Percentiles rank a stretch among this genome's conserved stretches.
Evolutionary conservation across 768 basidiomycete genomes (phyloP).

Genomic region (Leccinum imitatum): DNA sequence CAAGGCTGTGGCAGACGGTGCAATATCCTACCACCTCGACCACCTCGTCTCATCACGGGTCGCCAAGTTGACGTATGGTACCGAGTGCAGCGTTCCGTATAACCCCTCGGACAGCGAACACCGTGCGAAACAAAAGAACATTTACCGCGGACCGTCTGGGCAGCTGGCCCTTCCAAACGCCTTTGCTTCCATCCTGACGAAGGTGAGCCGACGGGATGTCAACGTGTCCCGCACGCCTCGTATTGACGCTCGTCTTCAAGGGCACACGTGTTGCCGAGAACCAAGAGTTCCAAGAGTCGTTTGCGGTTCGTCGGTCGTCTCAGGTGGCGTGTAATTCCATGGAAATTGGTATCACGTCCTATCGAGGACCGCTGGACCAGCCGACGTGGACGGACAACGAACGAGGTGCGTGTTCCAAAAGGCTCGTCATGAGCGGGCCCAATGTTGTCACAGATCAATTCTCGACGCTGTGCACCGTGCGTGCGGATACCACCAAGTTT

Average conservation of each 20-base stretch:
- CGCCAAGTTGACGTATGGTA: constrained; percentile 49
- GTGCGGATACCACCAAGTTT: constrained; percentile 34
- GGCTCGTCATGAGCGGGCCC: neutral
- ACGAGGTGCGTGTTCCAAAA: constrained; percentile 21
- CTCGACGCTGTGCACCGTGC: constrained; percentile 36
- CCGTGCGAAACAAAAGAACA: constrained; percentile 30
- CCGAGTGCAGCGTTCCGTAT: constrained; percentile 37
- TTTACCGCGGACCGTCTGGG: constrained; percentile 39
- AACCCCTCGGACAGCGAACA: constrained; percentile 43
- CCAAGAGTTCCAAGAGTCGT: constrained; percentile 43
- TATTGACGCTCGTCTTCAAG: constrained; percentile 25
- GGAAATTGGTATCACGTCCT: constrained; percentile 29
- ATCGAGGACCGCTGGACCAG: constrained; percentile 27
- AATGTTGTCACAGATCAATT: constrained; percentile 29
- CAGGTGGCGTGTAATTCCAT: constrained; percentile 23
- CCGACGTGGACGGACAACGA: constrained; percentile 37
- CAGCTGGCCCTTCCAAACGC: constrained; percentile 38
- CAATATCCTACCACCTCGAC: constrained; percentile 42
- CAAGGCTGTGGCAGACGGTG: constrained; percentile 57
- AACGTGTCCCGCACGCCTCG: neutral
- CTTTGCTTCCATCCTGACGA: constrained; percentile 44
- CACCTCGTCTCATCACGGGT: constrained; percentile 49
- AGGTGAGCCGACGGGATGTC: constrained; percentile 26
- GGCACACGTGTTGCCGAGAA: constrained; percentile 45
- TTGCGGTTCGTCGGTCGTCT: constrained; percentile 30